A percentile compares a stretch with the other conserved stretches of the same genome.
Conservation (phyloP, 768 basidiomycete genomes). For the Suillus alpinus region DNA sequence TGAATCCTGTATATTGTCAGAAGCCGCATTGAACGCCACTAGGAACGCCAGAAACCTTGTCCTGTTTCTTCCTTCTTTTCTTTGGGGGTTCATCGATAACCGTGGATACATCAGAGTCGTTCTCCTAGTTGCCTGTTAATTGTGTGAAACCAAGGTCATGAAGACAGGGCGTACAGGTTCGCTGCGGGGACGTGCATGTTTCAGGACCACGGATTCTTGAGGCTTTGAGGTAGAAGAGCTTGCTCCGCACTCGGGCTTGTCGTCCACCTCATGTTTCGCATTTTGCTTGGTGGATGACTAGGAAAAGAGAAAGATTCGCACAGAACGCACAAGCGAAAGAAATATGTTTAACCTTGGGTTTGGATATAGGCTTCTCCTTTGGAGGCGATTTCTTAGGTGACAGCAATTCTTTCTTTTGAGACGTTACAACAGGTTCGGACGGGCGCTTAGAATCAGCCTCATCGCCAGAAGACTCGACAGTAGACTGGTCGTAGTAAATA, state of each 20-base stretch:
- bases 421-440: neutral
- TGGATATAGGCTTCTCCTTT: constrained; percentile 14
- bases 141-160: neutral
- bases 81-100: constrained; percentile 56
- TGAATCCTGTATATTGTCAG: constrained; percentile 16
- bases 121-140: constrained; percentile 26
- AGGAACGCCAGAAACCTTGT: constrained; percentile 25
- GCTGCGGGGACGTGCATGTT: neutral
- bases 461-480: constrained; percentile 28
- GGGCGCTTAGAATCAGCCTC: constrained; percentile 13
- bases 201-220: neutral
- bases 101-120: constrained; percentile 60
- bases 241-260: neutral
- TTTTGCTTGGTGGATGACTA: neutral
- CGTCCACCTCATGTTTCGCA: neutral
- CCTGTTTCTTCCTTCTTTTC: constrained; percentile 43
- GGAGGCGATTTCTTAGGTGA: constrained; percentile 6
- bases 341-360: neutral
- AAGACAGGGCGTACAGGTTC: constrained; percentile 19
- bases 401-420: constrained; percentile 10
- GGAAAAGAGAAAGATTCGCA: constrained; percentile 3
- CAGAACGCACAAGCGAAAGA: neutral
- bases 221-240: constrained; percentile 13
- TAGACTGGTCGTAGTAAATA: constrained; percentile 14
- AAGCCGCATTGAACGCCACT: neutral